phyloP scores from a whole-genome alignment of 306 rosid species.

The Malus domestica region DNA sequence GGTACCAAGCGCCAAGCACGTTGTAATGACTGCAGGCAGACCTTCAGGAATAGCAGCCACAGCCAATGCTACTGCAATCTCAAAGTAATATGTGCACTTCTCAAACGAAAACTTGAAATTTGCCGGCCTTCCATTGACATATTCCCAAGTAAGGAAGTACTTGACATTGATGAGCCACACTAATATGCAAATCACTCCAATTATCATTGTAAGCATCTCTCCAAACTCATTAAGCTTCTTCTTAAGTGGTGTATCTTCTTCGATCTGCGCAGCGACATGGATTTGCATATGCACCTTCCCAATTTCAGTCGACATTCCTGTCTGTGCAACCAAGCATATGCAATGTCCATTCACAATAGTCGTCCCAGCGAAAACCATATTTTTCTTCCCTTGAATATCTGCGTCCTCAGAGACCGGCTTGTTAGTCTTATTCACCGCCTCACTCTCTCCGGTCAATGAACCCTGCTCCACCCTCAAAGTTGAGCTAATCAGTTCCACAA shows the following conservation, averaged over 20 bases:
- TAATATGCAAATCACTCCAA: slow-evolving; percentile 37
- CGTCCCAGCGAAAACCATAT: slow-evolving; percentile 67
- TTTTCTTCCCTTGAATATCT: slow-evolving; percentile 40
- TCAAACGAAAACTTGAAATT: slow-evolving; percentile 49
- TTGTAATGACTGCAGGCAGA: slow-evolving; percentile 45
- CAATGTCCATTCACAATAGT: slow-evolving; percentile 71
- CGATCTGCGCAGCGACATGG: slow-evolving; percentile 54
- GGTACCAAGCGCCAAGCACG: slow-evolving; percentile 48
- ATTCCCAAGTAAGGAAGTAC: slow-evolving; percentile 46
- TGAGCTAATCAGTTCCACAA: slow-evolving; percentile 32
- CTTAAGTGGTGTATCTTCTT: slow-evolving; percentile 80
- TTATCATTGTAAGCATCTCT: slow-evolving; percentile 35
- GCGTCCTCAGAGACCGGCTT: slow-evolving; percentile 34
- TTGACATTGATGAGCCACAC: slow-evolving; percentile 49
- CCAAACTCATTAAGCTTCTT: slow-evolving; percentile 53
- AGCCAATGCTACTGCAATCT: slow-evolving; percentile 51
- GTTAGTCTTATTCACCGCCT: slow-evolving; percentile 40
- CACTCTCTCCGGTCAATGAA: slow-evolving; percentile 49
- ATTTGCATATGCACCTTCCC: slow-evolving; percentile 76
- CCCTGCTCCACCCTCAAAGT: slow-evolving; percentile 47
- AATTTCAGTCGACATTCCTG: slow-evolving; percentile 60
- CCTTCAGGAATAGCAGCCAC: slow-evolving; percentile 59
- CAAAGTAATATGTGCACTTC: slow-evolving; percentile 45
- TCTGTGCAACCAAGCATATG: slow-evolving; percentile 64
- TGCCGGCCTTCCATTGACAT: slow-evolving; percentile 33